These are phyloP conservation scores for Mortierella sp. DNA, from an alignment of 371 early-diverging fungal species.

Conservation along the genomic window DNA sequence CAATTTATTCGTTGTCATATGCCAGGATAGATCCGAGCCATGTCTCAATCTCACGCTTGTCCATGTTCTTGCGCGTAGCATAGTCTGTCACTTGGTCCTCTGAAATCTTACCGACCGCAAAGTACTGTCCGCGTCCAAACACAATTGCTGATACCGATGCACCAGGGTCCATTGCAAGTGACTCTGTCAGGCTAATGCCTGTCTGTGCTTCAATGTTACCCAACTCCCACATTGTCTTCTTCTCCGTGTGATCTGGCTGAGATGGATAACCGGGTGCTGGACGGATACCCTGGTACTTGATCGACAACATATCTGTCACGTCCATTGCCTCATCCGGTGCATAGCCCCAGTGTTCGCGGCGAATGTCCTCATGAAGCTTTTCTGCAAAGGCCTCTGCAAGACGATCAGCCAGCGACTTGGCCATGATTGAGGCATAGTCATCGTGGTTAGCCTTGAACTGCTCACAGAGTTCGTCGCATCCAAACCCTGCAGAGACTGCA, in stretches of 20 bases:
- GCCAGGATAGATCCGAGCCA: conserved; percentile 89
- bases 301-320: conserved; percentile 84
- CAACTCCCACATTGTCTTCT: conserved; percentile 90
- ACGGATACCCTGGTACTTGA: conserved; percentile 94
- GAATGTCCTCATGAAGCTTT: conserved; percentile 86
- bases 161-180: conserved; percentile 92
- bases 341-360: conserved; percentile 91
- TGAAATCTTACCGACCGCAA: conserved; percentile 93
- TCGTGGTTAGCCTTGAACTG: conserved; percentile 83
- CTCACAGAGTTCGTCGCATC: conserved; percentile 83
- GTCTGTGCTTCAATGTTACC: conserved; percentile 81
- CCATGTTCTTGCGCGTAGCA: conserved; percentile 80
- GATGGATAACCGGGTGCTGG: conserved; percentile 94
- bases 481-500: conserved; percentile 92
- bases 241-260: conserved; percentile 94
- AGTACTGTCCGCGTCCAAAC: conserved; percentile 74
- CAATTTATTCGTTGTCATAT: conserved; percentile 74
- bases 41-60: conserved; percentile 80
- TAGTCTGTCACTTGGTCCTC: conserved; percentile 90
- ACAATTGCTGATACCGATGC: conserved; percentile 79
- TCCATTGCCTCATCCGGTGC: conserved; percentile 79
- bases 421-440: conserved; percentile 92
- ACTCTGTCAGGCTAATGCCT: conserved; percentile 89
- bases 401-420: conserved; percentile 94
- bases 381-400: conserved; percentile 94